Conservation (phyloP, 164 flowering plant species). For the Liquidambar formosana region DNA sequence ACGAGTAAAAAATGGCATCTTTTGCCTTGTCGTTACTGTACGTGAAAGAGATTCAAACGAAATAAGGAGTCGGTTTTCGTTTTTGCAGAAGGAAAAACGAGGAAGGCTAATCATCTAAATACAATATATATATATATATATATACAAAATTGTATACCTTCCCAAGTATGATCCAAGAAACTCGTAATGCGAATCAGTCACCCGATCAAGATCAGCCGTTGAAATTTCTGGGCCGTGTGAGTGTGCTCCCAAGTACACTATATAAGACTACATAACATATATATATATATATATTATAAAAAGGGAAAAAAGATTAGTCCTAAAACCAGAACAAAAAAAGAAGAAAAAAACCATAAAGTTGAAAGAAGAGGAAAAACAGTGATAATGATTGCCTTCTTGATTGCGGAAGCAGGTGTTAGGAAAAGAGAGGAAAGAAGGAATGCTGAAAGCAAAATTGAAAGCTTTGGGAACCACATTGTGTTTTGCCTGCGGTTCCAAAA, state of each 20-base stretch:
- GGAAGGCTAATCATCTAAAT: too few species aligned
- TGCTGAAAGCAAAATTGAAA: not conserved
- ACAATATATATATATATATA: too few species aligned
- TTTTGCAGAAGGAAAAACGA: not conserved
- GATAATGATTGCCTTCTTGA: slow-evolving; percentile 13
- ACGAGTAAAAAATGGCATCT: slow-evolving; percentile 51
- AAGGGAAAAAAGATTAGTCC: slow-evolving; percentile 3
- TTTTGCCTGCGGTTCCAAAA: not conserved
- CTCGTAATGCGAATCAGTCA: slow-evolving; percentile 35
- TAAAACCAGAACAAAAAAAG: not conserved
- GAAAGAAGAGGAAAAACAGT: not conserved
- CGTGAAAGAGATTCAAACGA: not conserved
- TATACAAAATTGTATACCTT: too few species aligned
- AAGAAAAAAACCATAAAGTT: not conserved
- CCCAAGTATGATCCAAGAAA: slow-evolving; percentile 51
- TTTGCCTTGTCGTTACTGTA: slow-evolving; percentile 44
- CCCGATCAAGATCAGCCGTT: slow-evolving; percentile 24
- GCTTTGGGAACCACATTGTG: slow-evolving; percentile 16
- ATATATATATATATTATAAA: too few species aligned
- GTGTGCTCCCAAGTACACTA: slow-evolving; percentile 64
- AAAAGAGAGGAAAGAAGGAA: slow-evolving; percentile 9
- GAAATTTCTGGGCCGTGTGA: slow-evolving; percentile 28
- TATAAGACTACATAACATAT: slow-evolving; percentile 32
- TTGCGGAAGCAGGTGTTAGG: slow-evolving; percentile 25
- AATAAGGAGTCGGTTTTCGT: not conserved